phyloP scores from a whole-genome alignment of 495 filamentous ascomycete species.

The Extremus antarcticus region DNA sequence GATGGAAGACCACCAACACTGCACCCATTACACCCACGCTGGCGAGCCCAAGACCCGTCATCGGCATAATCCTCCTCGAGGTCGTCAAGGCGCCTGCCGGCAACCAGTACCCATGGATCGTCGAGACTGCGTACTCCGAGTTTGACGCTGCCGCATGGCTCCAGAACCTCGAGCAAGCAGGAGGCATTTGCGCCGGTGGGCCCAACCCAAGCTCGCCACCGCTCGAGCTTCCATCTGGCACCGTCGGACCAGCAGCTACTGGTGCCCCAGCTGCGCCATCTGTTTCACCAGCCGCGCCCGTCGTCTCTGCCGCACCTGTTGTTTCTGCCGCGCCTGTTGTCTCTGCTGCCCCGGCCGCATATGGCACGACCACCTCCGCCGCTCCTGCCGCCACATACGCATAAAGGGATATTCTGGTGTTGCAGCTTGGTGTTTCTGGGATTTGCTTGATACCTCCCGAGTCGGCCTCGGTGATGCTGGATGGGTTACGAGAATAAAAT shows the following conservation, averaged over 20 bases:
- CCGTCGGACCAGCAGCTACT: not conserved
- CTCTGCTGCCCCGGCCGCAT: not conserved
- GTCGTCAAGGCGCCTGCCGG: constrained; percentile 2
- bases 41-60: constrained; percentile 5
- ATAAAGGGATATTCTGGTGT: too few relatives aligned
- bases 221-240: not conserved
- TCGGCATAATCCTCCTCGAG: constrained; percentile 10
- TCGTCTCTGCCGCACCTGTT: not conserved
- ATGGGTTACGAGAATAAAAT: not conserved
- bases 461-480: not conserved
- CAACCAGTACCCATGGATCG: constrained; percentile 12
- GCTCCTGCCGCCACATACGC: too few relatives aligned
- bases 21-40: constrained; percentile 4
- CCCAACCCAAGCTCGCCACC: not conserved
- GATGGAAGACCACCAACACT: constrained; percentile 18
- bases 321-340: not conserved
- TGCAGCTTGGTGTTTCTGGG: not conserved
- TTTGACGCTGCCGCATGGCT: constrained; percentile 15
- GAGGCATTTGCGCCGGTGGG: constrained; percentile 4
- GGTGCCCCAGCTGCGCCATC: not conserved
- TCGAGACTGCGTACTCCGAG: constrained; percentile 13
- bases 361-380: too few relatives aligned
- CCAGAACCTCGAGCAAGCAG: constrained; percentile 7
- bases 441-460: not conserved
- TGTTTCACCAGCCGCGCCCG: not conserved